Base-by-base conservation (phyloP, 129 eudicot genomes). In the Lonicera japonica region DNA sequence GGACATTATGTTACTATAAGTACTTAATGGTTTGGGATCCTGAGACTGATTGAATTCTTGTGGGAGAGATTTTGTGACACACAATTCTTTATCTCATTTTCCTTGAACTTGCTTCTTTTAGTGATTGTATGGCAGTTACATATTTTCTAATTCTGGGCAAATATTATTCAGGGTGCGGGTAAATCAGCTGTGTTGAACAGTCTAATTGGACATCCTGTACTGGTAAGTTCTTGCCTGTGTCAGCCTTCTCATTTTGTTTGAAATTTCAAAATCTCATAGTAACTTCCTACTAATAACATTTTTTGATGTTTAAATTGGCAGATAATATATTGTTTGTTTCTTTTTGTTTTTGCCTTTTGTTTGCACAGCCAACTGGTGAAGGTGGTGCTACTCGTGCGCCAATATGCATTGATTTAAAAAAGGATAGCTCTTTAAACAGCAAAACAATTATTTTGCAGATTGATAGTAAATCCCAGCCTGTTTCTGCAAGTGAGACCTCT, bases 301-400 rank as follows among this genome's bases (percentile, higher is more conserved):
- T 43, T 10, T 43, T 43, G 3, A 3, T 43, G 16, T 43, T 43
- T 43, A 43, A 43, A 43, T 3, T 14, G 50, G 50, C 16, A 43
- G 50, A 50, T 50, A 5, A 1, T 1, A 50, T 50, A 14, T 17
- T 50, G 3, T 4, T 17, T 16, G 15, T 4, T 50, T 50, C 21
- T 20, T 8, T 17, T 1, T 50, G 1, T 4, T 50, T 17, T 50
- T 14, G 15, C 4, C 20, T 9, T 47, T 48, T 25, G 40, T 54
- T 58, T 76, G 51, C 14, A 52, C 86, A 92, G 99, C 99, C 99
- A 73, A 92, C 99, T 61, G 99, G 99, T 61, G 99, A 92, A 80
- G 95, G 95, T 72, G 96, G 99, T 64, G 99, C 99, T 13, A 92
- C 99, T 25, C 95, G 99, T 67, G 96, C 99, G 21, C 96, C 99